Percentiles rank a stretch among this genome's conserved stretches.
Evolutionary conservation across 495 filamentous ascomycete genomes (phyloP).

Genomic region (Astrothelium subdiscretum): DNA sequence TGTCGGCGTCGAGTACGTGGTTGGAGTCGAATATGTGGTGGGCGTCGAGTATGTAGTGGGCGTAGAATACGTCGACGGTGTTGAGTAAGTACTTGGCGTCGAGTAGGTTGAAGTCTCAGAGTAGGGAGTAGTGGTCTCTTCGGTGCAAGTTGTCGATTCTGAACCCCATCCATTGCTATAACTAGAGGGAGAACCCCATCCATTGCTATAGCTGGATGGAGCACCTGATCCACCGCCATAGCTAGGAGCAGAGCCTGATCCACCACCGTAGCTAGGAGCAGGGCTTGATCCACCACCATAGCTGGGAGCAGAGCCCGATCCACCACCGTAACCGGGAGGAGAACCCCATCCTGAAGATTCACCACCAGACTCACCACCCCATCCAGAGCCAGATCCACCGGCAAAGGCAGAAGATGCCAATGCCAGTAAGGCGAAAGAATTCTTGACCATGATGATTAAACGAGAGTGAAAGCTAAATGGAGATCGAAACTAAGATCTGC

Average conservation of each 20-base stretch:
- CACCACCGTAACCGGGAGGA: neutral
- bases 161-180: neutral
- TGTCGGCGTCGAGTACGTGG: neutral
- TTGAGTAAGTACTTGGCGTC: neutral
- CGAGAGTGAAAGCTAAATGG: neutral
- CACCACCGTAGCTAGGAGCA: neutral
- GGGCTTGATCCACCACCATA: neutral
- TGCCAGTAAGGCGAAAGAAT: neutral
- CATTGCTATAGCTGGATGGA: neutral
- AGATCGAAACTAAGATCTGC: neutral
- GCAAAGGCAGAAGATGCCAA: neutral
- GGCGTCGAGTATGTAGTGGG: neutral
- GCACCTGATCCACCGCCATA: neutral
- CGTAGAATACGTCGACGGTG: neutral
- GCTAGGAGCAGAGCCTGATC: neutral
- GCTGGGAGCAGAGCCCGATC: neutral
- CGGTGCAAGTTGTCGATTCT: neutral
- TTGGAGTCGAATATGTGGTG: neutral
- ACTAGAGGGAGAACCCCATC: neutral
- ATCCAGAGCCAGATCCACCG: neutral
- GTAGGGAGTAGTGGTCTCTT: neutral
- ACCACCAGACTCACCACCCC: neutral
- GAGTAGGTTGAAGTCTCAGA: neutral
- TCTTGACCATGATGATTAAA: constrained; percentile 1
- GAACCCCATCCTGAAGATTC: neutral